Conservation (phyloP, 1,284 basidiomycete genomes). For the Melampsora americana region DNA sequence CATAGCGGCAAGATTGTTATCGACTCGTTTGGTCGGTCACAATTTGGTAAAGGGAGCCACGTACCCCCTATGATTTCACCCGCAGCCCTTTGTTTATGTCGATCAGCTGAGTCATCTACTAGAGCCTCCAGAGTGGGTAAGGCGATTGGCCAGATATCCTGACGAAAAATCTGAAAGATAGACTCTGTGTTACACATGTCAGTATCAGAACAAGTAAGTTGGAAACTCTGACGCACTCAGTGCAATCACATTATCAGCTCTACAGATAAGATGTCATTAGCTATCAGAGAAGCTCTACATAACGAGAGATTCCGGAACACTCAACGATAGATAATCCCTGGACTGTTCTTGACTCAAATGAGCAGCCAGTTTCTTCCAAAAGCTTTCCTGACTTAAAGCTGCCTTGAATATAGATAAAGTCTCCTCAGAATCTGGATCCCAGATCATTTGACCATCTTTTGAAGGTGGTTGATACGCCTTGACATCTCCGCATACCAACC, state of each 20-base stretch:
- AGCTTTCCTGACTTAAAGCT: slow-evolving; percentile 60
- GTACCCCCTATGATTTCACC: slow-evolving; percentile 80
- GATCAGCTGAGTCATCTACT: slow-evolving; percentile 66
- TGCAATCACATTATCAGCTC: slow-evolving; percentile 25
- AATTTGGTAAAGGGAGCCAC: slow-evolving; percentile 55
- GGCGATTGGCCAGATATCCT: slow-evolving; percentile 61
- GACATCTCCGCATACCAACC: slow-evolving; percentile 73
- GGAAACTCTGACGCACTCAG: slow-evolving; percentile 15
- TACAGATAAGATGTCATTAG: neutral
- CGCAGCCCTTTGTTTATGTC: slow-evolving; percentile 85
- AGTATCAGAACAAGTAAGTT: slow-evolving; percentile 42
- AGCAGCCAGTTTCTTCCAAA: slow-evolving; percentile 60
- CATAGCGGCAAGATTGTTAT: neutral
- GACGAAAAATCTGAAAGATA: slow-evolving; percentile 62
- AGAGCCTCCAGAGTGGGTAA: slow-evolving; percentile 63
- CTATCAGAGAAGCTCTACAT: neutral
- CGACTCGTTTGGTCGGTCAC: slow-evolving; percentile 56
- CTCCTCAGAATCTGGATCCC: slow-evolving; percentile 66
- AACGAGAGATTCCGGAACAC: neutral
- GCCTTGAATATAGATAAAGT: slow-evolving; percentile 64
- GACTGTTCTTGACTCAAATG: slow-evolving; percentile 54
- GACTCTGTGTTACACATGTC: slow-evolving; percentile 58
- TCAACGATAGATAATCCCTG: slow-evolving; percentile 52
- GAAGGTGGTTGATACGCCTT: slow-evolving; percentile 60
- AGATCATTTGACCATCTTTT: slow-evolving; percentile 52